These are phyloP conservation scores for Russula vinacea DNA, from an alignment of 768 basidiomycete genomes.

Conservation along the genomic window DNA sequence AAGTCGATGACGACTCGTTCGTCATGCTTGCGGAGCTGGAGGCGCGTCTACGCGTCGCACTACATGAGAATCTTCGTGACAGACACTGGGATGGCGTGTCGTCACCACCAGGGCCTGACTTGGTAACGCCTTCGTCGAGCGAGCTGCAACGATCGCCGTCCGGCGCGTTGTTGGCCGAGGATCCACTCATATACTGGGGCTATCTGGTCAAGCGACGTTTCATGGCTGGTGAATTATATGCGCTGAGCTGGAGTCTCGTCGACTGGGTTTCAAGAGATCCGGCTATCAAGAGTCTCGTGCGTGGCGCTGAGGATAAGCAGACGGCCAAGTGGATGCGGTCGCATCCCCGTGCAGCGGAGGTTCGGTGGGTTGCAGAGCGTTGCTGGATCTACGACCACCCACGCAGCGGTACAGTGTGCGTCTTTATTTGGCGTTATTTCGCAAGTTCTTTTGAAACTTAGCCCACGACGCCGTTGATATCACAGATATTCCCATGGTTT, in stretches of 20 bases:
- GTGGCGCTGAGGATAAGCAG: slow-evolving; percentile 91
- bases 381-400: slow-evolving; percentile 99
- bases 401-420: slow-evolving; percentile 87
- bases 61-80: slow-evolving; percentile 43
- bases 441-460: not conserved
- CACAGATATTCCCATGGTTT: slow-evolving; percentile 91
- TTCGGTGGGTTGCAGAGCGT: slow-evolving; percentile 87
- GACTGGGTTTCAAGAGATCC: slow-evolving; percentile 81
- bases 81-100: not conserved
- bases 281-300: slow-evolving; percentile 58
- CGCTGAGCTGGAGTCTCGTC: slow-evolving; percentile 82
- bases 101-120: not conserved
- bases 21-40: slow-evolving; percentile 94
- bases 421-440: slow-evolving; percentile 30
- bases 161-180: slow-evolving; percentile 36
- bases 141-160: slow-evolving; percentile 18
- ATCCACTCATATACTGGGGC: slow-evolving; percentile 83
- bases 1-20: slow-evolving; percentile 94
- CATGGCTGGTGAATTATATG: slow-evolving; percentile 95
- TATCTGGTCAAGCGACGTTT: slow-evolving; percentile 89
- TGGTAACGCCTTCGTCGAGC: not conserved
- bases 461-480: not conserved
- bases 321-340: slow-evolving; percentile 88
- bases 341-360: slow-evolving; percentile 73
- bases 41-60: slow-evolving; percentile 74